phyloP scores from a whole-genome alignment of 1,284 basidiomycete species.

The Trichosporon coremiiforme region DNA sequence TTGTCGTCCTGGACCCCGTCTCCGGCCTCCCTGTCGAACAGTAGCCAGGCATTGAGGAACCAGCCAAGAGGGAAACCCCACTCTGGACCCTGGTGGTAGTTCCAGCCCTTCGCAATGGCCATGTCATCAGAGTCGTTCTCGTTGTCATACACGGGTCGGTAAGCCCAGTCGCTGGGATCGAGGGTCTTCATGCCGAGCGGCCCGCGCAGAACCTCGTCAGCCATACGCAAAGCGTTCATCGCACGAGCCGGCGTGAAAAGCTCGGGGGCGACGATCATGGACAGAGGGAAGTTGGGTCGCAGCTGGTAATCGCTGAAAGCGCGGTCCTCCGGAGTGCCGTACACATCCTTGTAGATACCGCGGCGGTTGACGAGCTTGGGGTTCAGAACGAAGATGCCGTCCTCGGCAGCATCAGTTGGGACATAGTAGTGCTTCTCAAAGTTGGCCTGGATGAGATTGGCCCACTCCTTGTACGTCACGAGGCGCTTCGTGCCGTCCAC shows the following conservation, averaged over 20 bases:
- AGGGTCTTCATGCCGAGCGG: slow-evolving; percentile 94
- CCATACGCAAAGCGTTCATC: slow-evolving; percentile 71
- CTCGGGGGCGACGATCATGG: slow-evolving; percentile 96
- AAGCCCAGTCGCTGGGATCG: slow-evolving; percentile 80
- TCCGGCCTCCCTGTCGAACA: slow-evolving; percentile 69
- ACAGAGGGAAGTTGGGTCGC: slow-evolving; percentile 87
- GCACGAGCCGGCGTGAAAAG: slow-evolving; percentile 82
- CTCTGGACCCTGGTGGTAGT: slow-evolving; percentile 67
- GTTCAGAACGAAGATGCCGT: slow-evolving; percentile 72
- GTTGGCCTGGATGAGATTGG: slow-evolving; percentile 74
- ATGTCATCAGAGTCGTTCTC: slow-evolving; percentile 81
- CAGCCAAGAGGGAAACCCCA: slow-evolving; percentile 95
- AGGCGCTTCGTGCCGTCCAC: slow-evolving; percentile 71
- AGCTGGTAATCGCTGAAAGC: slow-evolving; percentile 98
- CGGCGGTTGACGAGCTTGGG: slow-evolving; percentile 77
- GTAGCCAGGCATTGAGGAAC: slow-evolving; percentile 87
- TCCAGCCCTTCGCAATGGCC: slow-evolving; percentile 83
- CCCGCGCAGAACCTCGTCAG: slow-evolving; percentile 72
- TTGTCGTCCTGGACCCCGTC: slow-evolving; percentile 66
- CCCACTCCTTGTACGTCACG: slow-evolving; percentile 90
- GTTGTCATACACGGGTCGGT: slow-evolving; percentile 87
- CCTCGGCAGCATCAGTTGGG: slow-evolving; percentile 74
- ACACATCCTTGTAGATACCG: slow-evolving; percentile 98
- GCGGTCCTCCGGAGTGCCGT: slow-evolving; percentile 78
- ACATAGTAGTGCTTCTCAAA: slow-evolving; percentile 93